Percentiles rank a stretch among this genome's conserved stretches.
These are phyloP conservation scores for Gloeopeniophorella convolvens DNA, from an alignment of 768 basidiomycete genomes.

Conservation along the genomic window DNA sequence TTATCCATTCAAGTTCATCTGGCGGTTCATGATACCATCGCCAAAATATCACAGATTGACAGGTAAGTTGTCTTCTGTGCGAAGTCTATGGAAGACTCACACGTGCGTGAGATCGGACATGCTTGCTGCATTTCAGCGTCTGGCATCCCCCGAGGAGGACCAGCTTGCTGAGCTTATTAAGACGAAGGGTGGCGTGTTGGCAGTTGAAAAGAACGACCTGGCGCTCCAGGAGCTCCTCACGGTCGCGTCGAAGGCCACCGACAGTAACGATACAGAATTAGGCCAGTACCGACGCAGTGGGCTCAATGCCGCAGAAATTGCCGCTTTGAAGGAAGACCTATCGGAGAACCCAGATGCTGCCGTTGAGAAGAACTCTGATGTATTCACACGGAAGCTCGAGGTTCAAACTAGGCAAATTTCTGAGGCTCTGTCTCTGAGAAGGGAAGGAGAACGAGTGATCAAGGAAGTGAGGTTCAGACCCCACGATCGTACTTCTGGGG, in stretches of 20 bases:
- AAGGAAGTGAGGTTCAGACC: slow-evolving; percentile 21
- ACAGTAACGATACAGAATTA: not conserved
- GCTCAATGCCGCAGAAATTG: not conserved
- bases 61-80: too few species aligned
- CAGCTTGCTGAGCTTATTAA: too few species aligned
- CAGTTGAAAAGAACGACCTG: too few species aligned
- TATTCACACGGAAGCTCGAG: slow-evolving; percentile 23
- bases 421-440: slow-evolving; percentile 9
- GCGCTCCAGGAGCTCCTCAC: too few species aligned
- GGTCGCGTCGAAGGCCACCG: too few species aligned
- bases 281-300: not conserved
- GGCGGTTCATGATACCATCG: slow-evolving; percentile 5
- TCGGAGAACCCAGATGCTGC: slow-evolving; percentile 21
- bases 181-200: too few species aligned
- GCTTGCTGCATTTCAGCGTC: too few species aligned
- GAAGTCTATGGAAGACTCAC: too few species aligned
- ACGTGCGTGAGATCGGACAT: too few species aligned
- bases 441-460: slow-evolving; percentile 17
- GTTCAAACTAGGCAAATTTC: slow-evolving; percentile 16
- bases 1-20: slow-evolving; percentile 26
- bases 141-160: too few species aligned
- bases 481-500: slow-evolving; percentile 22
- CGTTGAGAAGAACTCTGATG: slow-evolving; percentile 16
- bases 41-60: too few species aligned
- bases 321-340: slow-evolving; percentile 19